Percentiles rank a stretch among this genome's conserved stretches.
Evolutionary conservation across 441 rosid genomes (phyloP).

Genomic region (Aleurites moluccanus): DNA sequence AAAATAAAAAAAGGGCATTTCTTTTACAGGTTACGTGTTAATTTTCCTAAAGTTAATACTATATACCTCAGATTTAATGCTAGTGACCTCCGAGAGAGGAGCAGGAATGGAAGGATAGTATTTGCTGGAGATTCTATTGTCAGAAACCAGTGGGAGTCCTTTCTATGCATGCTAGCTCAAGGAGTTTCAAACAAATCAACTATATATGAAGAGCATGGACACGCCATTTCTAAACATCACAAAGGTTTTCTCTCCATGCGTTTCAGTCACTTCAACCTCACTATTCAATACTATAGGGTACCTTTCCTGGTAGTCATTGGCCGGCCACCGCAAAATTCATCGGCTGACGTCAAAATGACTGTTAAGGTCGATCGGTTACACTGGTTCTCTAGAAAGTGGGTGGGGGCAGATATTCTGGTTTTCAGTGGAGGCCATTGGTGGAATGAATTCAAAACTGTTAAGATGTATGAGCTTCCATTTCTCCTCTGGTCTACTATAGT

Average conservation of each 20-base stretch:
- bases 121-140: constrained; percentile 92
- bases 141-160: constrained; percentile 93
- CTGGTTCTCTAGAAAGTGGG: constrained; percentile 68
- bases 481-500: no score
- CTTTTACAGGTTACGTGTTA: no score
- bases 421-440: constrained; percentile 92
- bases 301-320: constrained; percentile 68
- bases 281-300: constrained; percentile 73
- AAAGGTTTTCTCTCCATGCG: constrained; percentile 79
- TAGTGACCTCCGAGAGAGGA: constrained; percentile 61
- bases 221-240: constrained; percentile 68
- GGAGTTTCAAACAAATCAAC: constrained; percentile 55
- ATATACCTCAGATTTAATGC: constrained; percentile 78
- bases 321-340: constrained; percentile 52
- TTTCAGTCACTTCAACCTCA: constrained; percentile 64
- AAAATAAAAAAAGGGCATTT: no score
- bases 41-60: no score
- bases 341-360: constrained; percentile 39
- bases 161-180: constrained; percentile 70
- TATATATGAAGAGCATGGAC: constrained; percentile 69
- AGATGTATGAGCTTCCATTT: constrained; percentile 36
- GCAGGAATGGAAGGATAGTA: constrained; percentile 68
- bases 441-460: constrained; percentile 66
- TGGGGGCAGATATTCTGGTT: constrained; percentile 65
- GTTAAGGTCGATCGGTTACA: constrained; percentile 62